Evolutionary conservation across 2,329 filamentous ascomycete genomes (phyloP).

Genomic region (Ophiostoma sp.): DNA sequence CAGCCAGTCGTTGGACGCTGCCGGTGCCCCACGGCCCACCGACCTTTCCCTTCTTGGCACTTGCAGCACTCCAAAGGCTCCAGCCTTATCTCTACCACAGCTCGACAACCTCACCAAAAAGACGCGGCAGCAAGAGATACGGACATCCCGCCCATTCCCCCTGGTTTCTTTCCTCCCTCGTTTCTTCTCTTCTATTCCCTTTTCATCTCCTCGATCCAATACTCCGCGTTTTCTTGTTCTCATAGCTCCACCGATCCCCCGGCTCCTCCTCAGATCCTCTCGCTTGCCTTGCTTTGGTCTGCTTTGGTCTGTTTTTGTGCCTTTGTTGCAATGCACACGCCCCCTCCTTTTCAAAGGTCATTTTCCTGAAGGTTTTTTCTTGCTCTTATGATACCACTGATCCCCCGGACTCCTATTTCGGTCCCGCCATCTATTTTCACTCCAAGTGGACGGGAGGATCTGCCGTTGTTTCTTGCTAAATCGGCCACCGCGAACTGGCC

Average conservation of each 20-base stretch:
- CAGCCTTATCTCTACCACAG: conserved; percentile 11
- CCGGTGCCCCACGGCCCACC: neutral
- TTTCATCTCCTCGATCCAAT: neutral
- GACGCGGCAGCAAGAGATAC: neutral
- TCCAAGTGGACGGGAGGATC: neutral
- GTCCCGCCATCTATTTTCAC: neutral
- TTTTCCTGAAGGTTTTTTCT: neutral
- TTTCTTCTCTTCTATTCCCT: neutral
- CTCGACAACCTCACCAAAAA: neutral
- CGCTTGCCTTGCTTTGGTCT: neutral
- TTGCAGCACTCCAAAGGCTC: neutral
- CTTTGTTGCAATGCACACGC: conserved; percentile 15
- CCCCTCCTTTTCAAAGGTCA: conserved; percentile 15
- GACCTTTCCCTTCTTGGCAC: conserved; percentile 12
- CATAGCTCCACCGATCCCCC: neutral
- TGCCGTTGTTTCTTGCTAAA: neutral
- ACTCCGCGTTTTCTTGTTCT: conserved; percentile 7
- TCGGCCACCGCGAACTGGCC: neutral
- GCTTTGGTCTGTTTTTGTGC: neutral
- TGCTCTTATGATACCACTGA: neutral
- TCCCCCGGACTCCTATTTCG: neutral
- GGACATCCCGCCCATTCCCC: neutral
- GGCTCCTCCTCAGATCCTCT: neutral
- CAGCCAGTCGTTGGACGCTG: neutral
- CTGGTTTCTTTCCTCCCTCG: neutral